A percentile compares a stretch with the other conserved stretches of the same genome.
phyloP scores from a whole-genome alignment of 345 rosid species.

The Euclidium syriacum region DNA sequence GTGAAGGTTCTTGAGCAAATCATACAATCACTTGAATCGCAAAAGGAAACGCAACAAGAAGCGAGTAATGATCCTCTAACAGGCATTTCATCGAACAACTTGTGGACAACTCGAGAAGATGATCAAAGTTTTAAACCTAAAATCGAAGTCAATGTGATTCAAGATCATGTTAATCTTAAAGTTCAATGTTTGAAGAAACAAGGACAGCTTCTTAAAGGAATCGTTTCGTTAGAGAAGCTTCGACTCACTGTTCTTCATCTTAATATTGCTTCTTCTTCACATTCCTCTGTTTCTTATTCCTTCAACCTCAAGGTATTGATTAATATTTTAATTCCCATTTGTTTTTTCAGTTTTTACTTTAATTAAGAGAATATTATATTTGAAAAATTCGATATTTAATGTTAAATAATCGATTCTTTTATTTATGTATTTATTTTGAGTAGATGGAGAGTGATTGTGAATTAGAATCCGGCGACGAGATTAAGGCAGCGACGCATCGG shows the following conservation, averaged over 20 bases:
- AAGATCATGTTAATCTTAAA: constrained; percentile 56
- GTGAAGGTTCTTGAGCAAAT: constrained; percentile 74
- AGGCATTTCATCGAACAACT: constrained; percentile 26
- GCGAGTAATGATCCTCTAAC: background rate
- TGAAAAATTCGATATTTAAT: too few species aligned
- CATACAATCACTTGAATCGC: constrained; percentile 54
- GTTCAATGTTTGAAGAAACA: constrained; percentile 45
- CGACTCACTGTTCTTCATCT: constrained; percentile 66
- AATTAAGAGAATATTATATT: background rate
- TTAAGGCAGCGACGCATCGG: constrained; percentile 47
- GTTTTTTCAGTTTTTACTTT: background rate
- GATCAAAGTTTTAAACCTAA: constrained; percentile 29
- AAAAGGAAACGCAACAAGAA: constrained; percentile 33
- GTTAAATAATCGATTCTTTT: too few species aligned
- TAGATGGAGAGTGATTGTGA: constrained; percentile 68
- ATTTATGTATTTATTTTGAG: background rate
- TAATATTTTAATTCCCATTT: background rate
- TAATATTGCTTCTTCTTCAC: constrained; percentile 41
- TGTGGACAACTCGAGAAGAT: constrained; percentile 14
- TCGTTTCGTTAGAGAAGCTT: constrained; percentile 58
- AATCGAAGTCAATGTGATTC: constrained; percentile 48
- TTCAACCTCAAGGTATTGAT: constrained; percentile 75
- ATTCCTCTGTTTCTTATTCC: constrained; percentile 44
- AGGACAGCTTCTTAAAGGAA: constrained; percentile 59
- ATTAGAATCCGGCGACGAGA: constrained; percentile 52